phyloP scores from a whole-genome alignment of 805 yeast species.

The Wickerhamiella domercqiae region DNA sequence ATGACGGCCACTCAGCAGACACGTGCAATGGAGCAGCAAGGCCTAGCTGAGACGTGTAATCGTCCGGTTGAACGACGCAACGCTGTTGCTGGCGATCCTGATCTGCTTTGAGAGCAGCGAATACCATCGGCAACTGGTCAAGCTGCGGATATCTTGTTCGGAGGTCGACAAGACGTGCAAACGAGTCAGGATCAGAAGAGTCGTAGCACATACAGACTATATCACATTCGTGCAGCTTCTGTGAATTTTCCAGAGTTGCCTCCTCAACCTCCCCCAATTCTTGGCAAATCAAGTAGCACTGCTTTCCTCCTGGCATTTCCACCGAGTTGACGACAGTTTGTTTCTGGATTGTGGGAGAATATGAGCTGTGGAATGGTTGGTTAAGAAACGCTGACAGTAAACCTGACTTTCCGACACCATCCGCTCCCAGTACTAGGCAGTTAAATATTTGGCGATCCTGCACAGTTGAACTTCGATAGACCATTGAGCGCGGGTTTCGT shows the following conservation, averaged over 20 bases:
- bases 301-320: constrained; percentile 88
- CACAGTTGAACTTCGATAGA: constrained; percentile 49
- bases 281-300: constrained; percentile 78
- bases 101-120: constrained; percentile 90
- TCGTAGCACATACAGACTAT: constrained; percentile 83
- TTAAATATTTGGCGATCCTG: constrained; percentile 80
- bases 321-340: constrained; percentile 80
- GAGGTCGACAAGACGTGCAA: constrained; percentile 64
- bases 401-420: constrained; percentile 77
- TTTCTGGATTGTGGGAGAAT: constrained; percentile 72
- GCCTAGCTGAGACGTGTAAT: constrained; percentile 48
- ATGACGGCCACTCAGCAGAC: constrained; percentile 78
- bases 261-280: constrained; percentile 81
- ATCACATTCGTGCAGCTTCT: constrained; percentile 70
- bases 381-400: constrained; percentile 68
- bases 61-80: constrained; percentile 73
- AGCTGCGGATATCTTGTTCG: constrained; percentile 41
- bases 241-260: constrained; percentile 58
- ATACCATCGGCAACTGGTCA: constrained; percentile 62
- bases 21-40: constrained; percentile 80
- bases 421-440: constrained; percentile 75
- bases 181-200: constrained; percentile 91
- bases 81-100: constrained; percentile 91
- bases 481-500: constrained; percentile 48
- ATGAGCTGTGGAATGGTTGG: constrained; percentile 41